phyloP scores from a whole-genome alignment of 768 basidiomycete genomes.

The Kwoniella sp. region DNA sequence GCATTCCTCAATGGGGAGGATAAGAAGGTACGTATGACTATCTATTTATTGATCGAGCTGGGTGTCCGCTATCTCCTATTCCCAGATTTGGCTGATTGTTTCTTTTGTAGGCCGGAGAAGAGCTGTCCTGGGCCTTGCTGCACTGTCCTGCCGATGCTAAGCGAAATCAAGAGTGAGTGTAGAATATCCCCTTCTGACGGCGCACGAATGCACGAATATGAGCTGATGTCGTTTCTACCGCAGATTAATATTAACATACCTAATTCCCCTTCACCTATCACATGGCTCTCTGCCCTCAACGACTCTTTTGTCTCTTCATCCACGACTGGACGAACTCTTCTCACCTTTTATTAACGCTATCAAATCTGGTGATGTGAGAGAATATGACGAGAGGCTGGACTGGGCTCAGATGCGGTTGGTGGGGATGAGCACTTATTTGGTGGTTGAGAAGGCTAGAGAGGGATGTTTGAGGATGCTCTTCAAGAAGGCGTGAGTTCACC shows the following conservation, averaged over 20 bases:
- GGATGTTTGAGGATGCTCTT: constrained; percentile 81
- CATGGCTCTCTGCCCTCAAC: constrained; percentile 80
- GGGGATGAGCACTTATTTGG: constrained; percentile 82
- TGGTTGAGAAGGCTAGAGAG: constrained; percentile 84
- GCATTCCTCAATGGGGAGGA: constrained; percentile 92
- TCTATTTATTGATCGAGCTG: too few species aligned
- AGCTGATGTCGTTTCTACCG: neutral
- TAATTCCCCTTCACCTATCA: constrained; percentile 84
- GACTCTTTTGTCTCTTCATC: constrained; percentile 71
- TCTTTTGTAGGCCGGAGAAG: constrained; percentile 78
- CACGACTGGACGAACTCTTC: constrained; percentile 72
- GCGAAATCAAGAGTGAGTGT: constrained; percentile 77
- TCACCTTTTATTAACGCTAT: constrained; percentile 79
- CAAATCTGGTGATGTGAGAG: constrained; percentile 70
- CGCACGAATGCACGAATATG: neutral
- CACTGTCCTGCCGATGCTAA: constrained; percentile 71
- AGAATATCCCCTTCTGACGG: neutral
- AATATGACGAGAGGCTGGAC: constrained; percentile 75
- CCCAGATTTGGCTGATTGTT: too few species aligned
- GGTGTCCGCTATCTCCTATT: too few species aligned
- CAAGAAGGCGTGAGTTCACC: constrained; percentile 58
- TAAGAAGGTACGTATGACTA: constrained; percentile 68
- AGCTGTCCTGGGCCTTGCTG: constrained; percentile 83
- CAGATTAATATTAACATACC: constrained; percentile 86
- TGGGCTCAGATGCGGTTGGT: constrained; percentile 73